These are phyloP conservation scores for Xylona heveae DNA, from an alignment of 495 filamentous ascomycete genomes.

Conservation along the genomic window DNA sequence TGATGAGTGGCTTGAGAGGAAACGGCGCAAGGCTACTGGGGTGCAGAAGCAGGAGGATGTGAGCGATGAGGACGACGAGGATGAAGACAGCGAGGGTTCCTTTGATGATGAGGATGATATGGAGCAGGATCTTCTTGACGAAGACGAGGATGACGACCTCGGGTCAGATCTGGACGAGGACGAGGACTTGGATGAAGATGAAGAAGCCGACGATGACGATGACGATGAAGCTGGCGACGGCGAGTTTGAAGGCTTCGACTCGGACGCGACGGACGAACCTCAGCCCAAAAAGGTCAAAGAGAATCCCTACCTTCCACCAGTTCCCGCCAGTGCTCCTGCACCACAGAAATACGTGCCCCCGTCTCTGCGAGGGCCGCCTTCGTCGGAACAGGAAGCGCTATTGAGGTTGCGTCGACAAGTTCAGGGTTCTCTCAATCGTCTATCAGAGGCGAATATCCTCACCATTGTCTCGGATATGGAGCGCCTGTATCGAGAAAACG, in stretches of 20 bases:
- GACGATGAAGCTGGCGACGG: too few relatives aligned
- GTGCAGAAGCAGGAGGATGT: constrained; percentile 6
- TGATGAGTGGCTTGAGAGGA: constrained; percentile 30
- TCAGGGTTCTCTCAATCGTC: constrained; percentile 75
- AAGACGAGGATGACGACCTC: constrained; percentile 12
- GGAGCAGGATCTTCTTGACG: constrained; percentile 10
- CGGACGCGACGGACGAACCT: too few relatives aligned
- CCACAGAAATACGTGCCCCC: constrained; percentile 68
- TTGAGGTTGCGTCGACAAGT: constrained; percentile 52
- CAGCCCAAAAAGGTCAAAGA: too few relatives aligned
- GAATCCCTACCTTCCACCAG: too few relatives aligned
- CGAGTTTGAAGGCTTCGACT: too few relatives aligned
- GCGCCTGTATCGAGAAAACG: constrained; percentile 57
- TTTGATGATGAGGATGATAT: constrained; percentile 10
- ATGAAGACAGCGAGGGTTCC: constrained; percentile 7
- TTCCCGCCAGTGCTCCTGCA: too few relatives aligned
- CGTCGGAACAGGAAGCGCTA: constrained; percentile 44
- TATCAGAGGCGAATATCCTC: constrained; percentile 75
- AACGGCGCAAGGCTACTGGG: constrained; percentile 42
- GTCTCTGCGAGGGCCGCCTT: constrained; percentile 42
- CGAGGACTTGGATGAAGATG: constrained; percentile 9
- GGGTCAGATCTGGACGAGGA: constrained; percentile 22
- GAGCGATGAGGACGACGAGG: constrained; percentile 12
- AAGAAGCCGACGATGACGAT: constrained; percentile 7
- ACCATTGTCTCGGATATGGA: constrained; percentile 64